Percentiles rank a stretch among this genome's conserved stretches.
Evolutionary conservation across 768 basidiomycete species (phyloP).

Genomic region (Tricholoma sp.): DNA sequence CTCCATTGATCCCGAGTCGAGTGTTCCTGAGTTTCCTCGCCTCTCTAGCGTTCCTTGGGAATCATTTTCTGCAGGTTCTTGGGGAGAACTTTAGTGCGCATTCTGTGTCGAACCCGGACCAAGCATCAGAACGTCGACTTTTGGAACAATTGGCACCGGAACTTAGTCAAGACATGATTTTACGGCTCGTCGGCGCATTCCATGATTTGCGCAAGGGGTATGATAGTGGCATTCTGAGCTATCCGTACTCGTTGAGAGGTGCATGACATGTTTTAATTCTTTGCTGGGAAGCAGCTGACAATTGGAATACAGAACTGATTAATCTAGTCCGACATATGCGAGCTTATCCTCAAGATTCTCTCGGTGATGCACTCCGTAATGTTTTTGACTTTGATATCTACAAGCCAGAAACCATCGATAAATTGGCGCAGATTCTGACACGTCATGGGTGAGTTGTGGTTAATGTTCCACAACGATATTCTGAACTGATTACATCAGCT

Average conservation of each 20-base stretch:
- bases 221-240: conserved; percentile 51
- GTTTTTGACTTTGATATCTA: conserved; percentile 70
- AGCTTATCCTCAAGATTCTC: conserved; percentile 50
- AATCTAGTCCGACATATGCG: conserved; percentile 61
- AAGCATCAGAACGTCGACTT: conserved; percentile 56
- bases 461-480: too few species aligned
- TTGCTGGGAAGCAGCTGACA: background rate
- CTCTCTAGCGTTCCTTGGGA: conserved; percentile 60
- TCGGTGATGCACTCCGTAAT: conserved; percentile 55
- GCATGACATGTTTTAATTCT: too few species aligned
- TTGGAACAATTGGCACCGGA: conserved; percentile 59
- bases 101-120: conserved; percentile 63
- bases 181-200: conserved; percentile 58
- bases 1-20: background rate
- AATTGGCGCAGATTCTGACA: conserved; percentile 50
- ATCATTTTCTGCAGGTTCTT: conserved; percentile 67
- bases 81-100: conserved; percentile 67
- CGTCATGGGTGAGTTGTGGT: too few species aligned
- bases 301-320: conserved; percentile 45
- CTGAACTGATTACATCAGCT: too few species aligned
- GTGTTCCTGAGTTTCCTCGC: background rate
- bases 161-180: conserved; percentile 45
- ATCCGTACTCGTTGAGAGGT: conserved; percentile 68
- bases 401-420: conserved; percentile 59
- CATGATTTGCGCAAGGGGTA: conserved; percentile 57